These are phyloP conservation scores for Candida wancherniae DNA, from an alignment of 805 yeast species.

Conservation along the genomic window DNA sequence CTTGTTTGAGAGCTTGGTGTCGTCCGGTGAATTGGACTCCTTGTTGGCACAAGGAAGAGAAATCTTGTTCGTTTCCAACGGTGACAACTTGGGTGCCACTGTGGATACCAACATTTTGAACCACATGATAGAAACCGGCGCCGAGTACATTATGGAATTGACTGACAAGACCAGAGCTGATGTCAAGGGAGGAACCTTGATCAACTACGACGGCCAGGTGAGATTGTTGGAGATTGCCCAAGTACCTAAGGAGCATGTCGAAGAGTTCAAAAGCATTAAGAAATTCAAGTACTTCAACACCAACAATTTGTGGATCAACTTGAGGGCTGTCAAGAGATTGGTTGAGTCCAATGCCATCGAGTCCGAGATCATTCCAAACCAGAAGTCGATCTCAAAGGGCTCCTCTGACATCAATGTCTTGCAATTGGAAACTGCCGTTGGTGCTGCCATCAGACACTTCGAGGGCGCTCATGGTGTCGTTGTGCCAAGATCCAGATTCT, in stretches of 20 bases:
- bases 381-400: constrained; percentile 76
- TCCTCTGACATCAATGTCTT: constrained; percentile 75
- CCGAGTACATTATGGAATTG: constrained; percentile 97
- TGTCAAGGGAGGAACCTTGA: constrained; percentile 98
- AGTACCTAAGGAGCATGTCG: constrained; percentile 97
- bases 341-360: constrained; percentile 78
- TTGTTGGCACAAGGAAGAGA: constrained; percentile 92
- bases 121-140: constrained; percentile 86
- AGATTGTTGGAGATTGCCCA: constrained; percentile 95
- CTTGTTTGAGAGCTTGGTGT: constrained; percentile 81
- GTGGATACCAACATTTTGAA: constrained; percentile 86
- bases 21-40: constrained; percentile 88
- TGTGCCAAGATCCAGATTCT: constrained; percentile 95
- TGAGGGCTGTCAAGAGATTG: constrained; percentile 88
- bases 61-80: constrained; percentile 90
- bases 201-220: constrained; percentile 91
- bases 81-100: constrained; percentile 98
- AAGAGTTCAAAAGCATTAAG: constrained; percentile 96
- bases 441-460: constrained; percentile 97
- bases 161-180: constrained; percentile 99
- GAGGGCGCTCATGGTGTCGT: constrained; percentile 95
- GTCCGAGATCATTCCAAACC: constrained; percentile 94
- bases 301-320: constrained; percentile 94
- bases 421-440: constrained; percentile 97
- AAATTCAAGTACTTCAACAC: constrained; percentile 98